Evolutionary conservation across 164 flowering plant species (phyloP).

Genomic region (Tetrastigma voinierianum): DNA sequence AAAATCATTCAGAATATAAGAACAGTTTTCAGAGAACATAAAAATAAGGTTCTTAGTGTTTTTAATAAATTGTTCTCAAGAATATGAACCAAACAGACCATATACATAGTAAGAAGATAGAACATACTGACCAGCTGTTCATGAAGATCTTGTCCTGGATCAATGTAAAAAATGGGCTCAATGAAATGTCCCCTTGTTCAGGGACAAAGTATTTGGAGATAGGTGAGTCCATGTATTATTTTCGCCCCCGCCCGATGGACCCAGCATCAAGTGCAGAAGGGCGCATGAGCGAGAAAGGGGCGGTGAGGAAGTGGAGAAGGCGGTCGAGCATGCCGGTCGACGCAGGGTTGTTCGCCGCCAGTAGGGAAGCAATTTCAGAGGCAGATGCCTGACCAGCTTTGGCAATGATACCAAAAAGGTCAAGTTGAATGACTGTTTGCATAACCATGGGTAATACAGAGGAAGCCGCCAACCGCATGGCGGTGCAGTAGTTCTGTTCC

Average conservation of each 20-base stretch:
- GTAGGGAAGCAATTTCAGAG: conserved; percentile 13
- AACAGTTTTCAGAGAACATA: no score
- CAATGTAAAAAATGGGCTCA: conserved; percentile 14
- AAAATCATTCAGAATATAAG: no score
- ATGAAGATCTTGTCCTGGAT: conserved; percentile 25
- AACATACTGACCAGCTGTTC: conserved; percentile 31
- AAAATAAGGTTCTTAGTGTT: no score
- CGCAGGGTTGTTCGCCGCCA: conserved; percentile 11
- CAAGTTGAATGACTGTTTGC: conserved; percentile 22
- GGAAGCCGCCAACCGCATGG: conserved; percentile 11
- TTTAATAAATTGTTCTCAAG: no score
- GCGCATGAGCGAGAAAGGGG: conserved; percentile 20
- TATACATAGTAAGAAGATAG: no score
- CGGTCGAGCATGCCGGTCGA: conserved; percentile 26
- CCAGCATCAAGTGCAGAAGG: background rate
- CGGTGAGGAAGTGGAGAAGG: conserved; percentile 15
- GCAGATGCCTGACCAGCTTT: conserved; percentile 18
- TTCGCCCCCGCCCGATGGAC: no score
- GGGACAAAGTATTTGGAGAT: conserved; percentile 17
- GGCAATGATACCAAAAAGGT: conserved; percentile 19
- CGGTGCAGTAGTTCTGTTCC: conserved; percentile 17
- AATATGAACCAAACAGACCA: no score
- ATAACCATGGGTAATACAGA: conserved; percentile 15
- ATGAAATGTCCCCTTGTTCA: conserved; percentile 20
- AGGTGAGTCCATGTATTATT: conserved; percentile 14